Evolutionary conservation across 345 rosid genomes (phyloP), one percentile per base, ranked within the genome.

Genomic region (Eucalyptus tenuipes): DNA sequence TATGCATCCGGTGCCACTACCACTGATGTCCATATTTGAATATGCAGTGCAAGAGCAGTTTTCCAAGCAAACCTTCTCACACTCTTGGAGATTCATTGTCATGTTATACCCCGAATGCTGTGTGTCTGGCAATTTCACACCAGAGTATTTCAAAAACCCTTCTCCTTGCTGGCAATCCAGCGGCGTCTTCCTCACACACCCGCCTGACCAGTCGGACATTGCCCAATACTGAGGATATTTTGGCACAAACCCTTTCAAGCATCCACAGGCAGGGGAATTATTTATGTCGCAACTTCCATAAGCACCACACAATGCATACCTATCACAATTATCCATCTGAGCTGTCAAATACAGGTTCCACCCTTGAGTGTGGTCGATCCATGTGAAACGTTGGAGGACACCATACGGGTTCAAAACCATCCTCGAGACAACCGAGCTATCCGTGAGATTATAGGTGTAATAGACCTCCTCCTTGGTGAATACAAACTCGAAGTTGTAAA

Each of bases 21-120:
- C 87, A 79, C 82, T 59, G 18, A 94, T 87, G 89, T 93, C 92
- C 49, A 90, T 88, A 88, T 50, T 91, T 13, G 94, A 93, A 89
- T 89, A 93, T 85, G 97, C 95, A 18, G 89, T 92, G 64, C 95
- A 95, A 59, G 94, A 91, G 87, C 97, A 94, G 52, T 94, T 91
- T 61, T 66, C 52, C 61, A 44, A 86, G 88, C 97, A 95, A 87
- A 84, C 50, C 81, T 86, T 84, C 22, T 84, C 55, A 66, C 91
- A 88, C 37, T 87, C 92, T 86, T 89, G 86, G 33, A 90, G 91
- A 75, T 85, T 93, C 85, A 93, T 68, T 25, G 89, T 90, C 59
- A 15, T 80, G 57, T 88, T 88, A 71, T 40, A 87, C 91, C 89
- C 88, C 6, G 93, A 89, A 45, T 7, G 89, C 45, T 82, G 49